Base-by-base conservation (phyloP, 441 rosid genomes). In the Erodium moschatum region DNA sequence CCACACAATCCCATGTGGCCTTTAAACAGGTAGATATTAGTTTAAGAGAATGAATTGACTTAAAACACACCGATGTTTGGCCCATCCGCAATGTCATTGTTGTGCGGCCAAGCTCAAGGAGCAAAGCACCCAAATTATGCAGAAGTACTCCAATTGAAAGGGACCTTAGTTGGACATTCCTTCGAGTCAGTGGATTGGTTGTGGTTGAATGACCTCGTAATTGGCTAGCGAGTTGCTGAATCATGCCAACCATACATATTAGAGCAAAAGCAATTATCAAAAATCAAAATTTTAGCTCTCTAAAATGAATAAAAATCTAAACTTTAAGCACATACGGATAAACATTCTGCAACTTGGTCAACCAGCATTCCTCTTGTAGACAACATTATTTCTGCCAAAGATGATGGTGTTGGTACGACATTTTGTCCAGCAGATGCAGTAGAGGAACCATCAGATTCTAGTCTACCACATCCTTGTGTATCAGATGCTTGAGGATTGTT, bases 81-180 rank as follows among this genome's bases (percentile, higher is more conserved):
- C 83, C 81, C 70, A 73, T 71, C 16, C 69, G 81, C 63, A 77
- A 64, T 78, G 76, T 75, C 79, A 68, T 73, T 44, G 77, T 75
- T 69, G 81, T 65, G 38, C 76, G 81, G 58, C 81, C 83, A 69
- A 80, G 77, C 79, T 80, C 83, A 73, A 80, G 74, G 50, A 77
- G 77, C 50, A 69, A 72, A 54, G 67, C 71, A 70, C 81, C 83
- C 71, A 80, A 35, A 33, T 73, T 72, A 64, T 80, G 81, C 74
- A 80, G 69, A 40, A 77, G 79, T 33, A 63, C 62, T 65, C 79
- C 83, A 40, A 74, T 67, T 5, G 68, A 64, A 56, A 70, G 64
- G 64, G 74, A 21, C 72, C 71, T 70, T 12, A 72, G 29, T 77
- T 76, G 74, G 67, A 65, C 20, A 62, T 50, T 70, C 48, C 75